These are phyloP conservation scores for Galium porrigens DNA, from an alignment of 305 asterid species.

Conservation along the genomic window DNA sequence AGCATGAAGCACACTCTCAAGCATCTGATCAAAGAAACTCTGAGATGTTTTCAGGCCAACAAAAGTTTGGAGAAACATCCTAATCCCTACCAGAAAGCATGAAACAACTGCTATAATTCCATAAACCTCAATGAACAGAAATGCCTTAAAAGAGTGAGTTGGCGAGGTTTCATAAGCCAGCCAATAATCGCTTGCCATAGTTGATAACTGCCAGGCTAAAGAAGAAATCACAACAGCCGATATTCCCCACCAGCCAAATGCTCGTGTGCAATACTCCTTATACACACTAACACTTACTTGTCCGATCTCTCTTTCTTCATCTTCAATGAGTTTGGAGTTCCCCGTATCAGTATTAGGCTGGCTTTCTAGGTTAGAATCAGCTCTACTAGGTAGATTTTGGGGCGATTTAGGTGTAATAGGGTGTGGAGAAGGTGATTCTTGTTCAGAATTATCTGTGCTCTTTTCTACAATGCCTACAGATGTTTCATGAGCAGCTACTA, in stretches of 20 bases:
- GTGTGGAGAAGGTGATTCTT: constrained; percentile 14
- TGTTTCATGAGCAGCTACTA: constrained; percentile 56
- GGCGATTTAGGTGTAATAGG: constrained; percentile 14
- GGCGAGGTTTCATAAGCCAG: constrained; percentile 54
- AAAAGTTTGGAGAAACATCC: constrained; percentile 24
- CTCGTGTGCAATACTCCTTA: constrained; percentile 39
- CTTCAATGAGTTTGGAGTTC: constrained; percentile 42
- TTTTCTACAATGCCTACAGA: constrained; percentile 47
- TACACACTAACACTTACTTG: constrained; percentile 37
- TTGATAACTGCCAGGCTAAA: constrained; percentile 30
- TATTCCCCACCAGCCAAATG: constrained; percentile 58
- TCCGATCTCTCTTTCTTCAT: constrained; percentile 58
- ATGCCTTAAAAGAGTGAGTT: constrained; percentile 25
- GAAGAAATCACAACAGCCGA: constrained; percentile 26
- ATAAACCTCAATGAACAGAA: constrained; percentile 33
- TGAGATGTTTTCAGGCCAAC: constrained; percentile 48
- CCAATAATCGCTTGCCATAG: constrained; percentile 53
- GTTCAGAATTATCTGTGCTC: constrained; percentile 14
- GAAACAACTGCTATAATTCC: constrained; percentile 25
- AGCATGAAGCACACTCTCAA: constrained; percentile 48
- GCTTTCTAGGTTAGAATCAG: constrained; percentile 20
- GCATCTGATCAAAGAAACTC: constrained; percentile 33
- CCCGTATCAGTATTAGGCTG: constrained; percentile 18
- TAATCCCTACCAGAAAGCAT: constrained; percentile 17
- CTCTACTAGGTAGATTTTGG: constrained; percentile 5